phyloP scores from a whole-genome alignment of 2,329 filamentous ascomycete species.

The Ophiostoma piceae region DNA sequence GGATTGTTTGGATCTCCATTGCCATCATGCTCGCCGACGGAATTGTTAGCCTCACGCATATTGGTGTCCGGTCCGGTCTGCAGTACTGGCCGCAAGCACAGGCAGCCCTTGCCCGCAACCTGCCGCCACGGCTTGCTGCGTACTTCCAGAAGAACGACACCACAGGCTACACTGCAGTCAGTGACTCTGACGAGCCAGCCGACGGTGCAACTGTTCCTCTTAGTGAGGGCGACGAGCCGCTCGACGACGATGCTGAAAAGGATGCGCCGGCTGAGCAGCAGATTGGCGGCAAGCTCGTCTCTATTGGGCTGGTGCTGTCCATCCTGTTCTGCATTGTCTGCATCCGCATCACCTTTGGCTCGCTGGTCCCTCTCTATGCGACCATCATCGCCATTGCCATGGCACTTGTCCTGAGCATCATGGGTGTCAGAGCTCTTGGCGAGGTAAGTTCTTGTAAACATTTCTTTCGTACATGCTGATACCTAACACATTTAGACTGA shows the following conservation, averaged over 20 bases:
- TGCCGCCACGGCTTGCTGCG: background rate
- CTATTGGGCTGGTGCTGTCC: constrained; percentile 69
- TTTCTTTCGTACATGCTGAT: background rate
- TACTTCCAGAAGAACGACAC: constrained; percentile 17
- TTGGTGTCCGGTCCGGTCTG: constrained; percentile 50
- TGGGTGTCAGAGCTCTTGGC: constrained; percentile 63
- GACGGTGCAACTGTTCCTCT: constrained; percentile 3
- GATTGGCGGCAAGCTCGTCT: constrained; percentile 65
- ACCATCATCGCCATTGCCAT: constrained; percentile 76
- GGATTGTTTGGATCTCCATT: constrained; percentile 95
- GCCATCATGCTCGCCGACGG: constrained; percentile 97
- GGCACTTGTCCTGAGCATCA: constrained; percentile 71
- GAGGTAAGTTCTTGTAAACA: constrained; percentile 40
- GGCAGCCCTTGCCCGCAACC: background rate
- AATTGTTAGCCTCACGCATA: constrained; percentile 77
- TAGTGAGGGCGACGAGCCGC: constrained; percentile 16
- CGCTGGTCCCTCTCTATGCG: constrained; percentile 69
- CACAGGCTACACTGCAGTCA: constrained; percentile 29
- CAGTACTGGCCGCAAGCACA: constrained; percentile 23
- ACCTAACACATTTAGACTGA: constrained; percentile 54
- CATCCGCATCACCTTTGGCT: constrained; percentile 76
- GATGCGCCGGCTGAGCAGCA: constrained; percentile 83
- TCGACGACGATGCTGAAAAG: constrained; percentile 41
- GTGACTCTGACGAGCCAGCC: constrained; percentile 11
- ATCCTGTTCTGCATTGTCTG: constrained; percentile 73